A percentile compares a stretch with the other conserved stretches of the same genome.
These are phyloP conservation scores for Murraya koenigii DNA, from an alignment of 345 rosid species.

Conservation along the genomic window DNA sequence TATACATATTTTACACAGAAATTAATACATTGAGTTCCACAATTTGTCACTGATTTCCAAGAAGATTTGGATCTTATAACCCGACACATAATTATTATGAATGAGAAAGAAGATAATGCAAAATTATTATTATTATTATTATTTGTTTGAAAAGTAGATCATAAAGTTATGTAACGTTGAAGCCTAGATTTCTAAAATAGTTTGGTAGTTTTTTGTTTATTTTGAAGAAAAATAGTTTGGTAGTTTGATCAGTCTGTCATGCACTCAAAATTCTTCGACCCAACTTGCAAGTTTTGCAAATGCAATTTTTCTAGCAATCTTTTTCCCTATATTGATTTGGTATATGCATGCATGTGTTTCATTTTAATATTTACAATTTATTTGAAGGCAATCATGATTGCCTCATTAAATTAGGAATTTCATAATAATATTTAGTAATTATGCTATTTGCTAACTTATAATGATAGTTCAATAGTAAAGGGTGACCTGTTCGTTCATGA, in stretches of 20 bases:
- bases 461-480: background rate
- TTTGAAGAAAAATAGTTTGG: background rate
- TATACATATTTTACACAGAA: background rate
- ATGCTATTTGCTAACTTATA: background rate
- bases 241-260: background rate
- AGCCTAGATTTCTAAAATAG: background rate
- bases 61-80: slow-evolving; percentile 7
- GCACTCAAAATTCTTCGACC: background rate
- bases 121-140: too few relatives aligned
- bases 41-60: background rate
- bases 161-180: background rate
- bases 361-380: background rate
- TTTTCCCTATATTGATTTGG: background rate
- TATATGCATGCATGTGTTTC: background rate
- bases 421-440: background rate
- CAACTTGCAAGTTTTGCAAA: background rate
- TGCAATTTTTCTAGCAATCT: background rate
- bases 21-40: background rate
- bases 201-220: background rate
- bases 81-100: background rate
- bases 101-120: background rate
- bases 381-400: background rate
- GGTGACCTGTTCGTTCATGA: background rate
- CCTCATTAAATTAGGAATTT: background rate
- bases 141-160: too few relatives aligned